Evolutionary conservation across 2,329 filamentous ascomycete species (phyloP).

Genomic region (Bipolaris zeicola): DNA sequence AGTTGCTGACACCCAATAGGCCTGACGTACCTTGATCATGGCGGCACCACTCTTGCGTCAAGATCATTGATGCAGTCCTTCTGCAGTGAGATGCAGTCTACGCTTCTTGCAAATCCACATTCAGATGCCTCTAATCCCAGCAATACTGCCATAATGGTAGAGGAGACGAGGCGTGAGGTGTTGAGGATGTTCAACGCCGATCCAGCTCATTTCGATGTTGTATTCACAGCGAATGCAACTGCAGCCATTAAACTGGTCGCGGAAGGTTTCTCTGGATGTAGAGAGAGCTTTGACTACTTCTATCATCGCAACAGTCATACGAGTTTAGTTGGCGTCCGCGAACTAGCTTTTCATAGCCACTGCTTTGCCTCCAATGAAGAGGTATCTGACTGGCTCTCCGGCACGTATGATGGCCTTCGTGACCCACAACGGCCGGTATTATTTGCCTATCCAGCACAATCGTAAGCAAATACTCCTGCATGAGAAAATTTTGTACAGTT

Average conservation of each 20-base stretch:
- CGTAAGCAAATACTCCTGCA: slow-evolving; percentile 42
- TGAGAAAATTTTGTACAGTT: background rate
- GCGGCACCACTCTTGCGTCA: slow-evolving; percentile 54
- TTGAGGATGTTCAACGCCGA: slow-evolving; percentile 81
- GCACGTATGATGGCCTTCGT: background rate
- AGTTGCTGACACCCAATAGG: slow-evolving; percentile 9
- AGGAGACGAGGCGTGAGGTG: slow-evolving; percentile 48
- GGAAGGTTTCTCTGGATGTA: slow-evolving; percentile 71
- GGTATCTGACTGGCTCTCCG: slow-evolving; percentile 69
- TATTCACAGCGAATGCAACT: slow-evolving; percentile 94
- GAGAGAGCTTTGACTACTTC: slow-evolving; percentile 72
- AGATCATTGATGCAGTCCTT: slow-evolving; percentile 63
- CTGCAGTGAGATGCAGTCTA: slow-evolving; percentile 59
- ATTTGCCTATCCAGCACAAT: slow-evolving; percentile 89
- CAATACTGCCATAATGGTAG: slow-evolving; percentile 63
- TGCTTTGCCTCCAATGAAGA: slow-evolving; percentile 69
- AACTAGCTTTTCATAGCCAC: slow-evolving; percentile 65
- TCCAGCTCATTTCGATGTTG: slow-evolving; percentile 78
- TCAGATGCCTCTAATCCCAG: slow-evolving; percentile 65
- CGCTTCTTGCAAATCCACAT: slow-evolving; percentile 72
- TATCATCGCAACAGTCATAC: slow-evolving; percentile 88
- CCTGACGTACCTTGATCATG: slow-evolving; percentile 57
- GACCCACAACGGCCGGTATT: slow-evolving; percentile 19
- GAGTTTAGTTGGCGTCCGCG: slow-evolving; percentile 77
- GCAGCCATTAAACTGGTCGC: slow-evolving; percentile 84